Evolutionary conservation across 192 early-diverging fungal species (phyloP), one percentile per base, ranked within the genome.

Genomic region (Coemansia sp.): DNA sequence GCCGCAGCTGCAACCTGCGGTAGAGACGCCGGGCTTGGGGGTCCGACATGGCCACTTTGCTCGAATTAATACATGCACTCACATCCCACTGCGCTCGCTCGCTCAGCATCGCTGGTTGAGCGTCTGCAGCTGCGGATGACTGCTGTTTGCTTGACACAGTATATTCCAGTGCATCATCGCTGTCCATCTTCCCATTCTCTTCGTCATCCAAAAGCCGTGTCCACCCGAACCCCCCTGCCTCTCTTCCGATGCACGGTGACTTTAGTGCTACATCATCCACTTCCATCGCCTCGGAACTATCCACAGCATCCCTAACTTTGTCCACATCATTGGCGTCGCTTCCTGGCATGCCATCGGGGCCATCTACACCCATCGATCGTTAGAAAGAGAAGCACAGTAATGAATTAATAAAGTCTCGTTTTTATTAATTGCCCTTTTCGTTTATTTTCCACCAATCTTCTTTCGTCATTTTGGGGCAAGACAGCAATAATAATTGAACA

Each of bases 1-100:
- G 79, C 0, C 81, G 82, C 21, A 88, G 66, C 43, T 80, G 68
- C 45, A 84, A 68, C 68, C 78, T 37, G 28, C 74, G 67, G 25
- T 63, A 61, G 55, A 86, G 21, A 1, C 79, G 70, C n/a, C 71
- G 61, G 16, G 58, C 61, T 9, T 52, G 21, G 34, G 57, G 39
- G n/a, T 34, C 10, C 3, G 43, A 39, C 62, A 70, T 63, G 9
- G 59, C 52, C 18, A 35, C 42, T 0, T 33, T 56, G 34, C 70
- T 73, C 2, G 61, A 58, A 10, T 58, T 46, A 18, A 77, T 58
- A 34, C 68, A 55, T 23, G 64, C 74, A 28, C 64, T 35, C 37
- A 76, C 33, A 20, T 76, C 79, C 74, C 74, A 76, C 42, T 82
- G 69, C 48, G 35, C 52, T 3, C 75, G 63, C 63, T 69, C 67